Evolutionary conservation across 257 asterid genomes (phyloP), one percentile per base, ranked within the genome.

Genomic region (Linaria vulgaris): DNA sequence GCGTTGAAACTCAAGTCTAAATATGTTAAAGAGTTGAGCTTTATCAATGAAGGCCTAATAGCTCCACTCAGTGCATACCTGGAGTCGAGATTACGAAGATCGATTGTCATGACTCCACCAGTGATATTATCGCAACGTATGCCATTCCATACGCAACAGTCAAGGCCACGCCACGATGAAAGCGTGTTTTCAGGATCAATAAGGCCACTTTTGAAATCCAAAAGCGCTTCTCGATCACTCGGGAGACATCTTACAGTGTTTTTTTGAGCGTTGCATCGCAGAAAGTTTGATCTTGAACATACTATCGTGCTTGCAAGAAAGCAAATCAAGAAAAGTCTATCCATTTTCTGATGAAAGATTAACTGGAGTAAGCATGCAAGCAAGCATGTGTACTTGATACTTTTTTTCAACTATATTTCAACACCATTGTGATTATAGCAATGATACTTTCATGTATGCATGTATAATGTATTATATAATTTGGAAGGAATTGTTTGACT

Each of bases 1-100:
- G 75, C 54, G 67, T 84, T 84, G 54, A 46, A 76, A 31, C 91
- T 79, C 72, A 84, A 77, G 71, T 84, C 91, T 22, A 81, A 61
- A 52, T 72, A 20, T 44, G 44, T 68, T 67, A 83, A 71, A 55
- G 78, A 80, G 31, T 45, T 56, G 20, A 83, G 69, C 24, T 75
- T 75, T 44, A 69, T 5, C 65, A 78, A 50, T 11, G 88, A 80
- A 68, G 82, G 82, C 43, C 80, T 75, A 52, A 83, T 75, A 57
- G 68, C 84, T 46, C 86, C 86, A 75, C 86, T 83, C 76, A 82
- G 59, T 64, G 76, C 79, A 65, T 74, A 69, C 70, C 69, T 57
- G 72, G 80, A 47, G 15, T 61, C 41, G 8, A 72, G 73, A 66
- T 77, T 76, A 70, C 52, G 82, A 63, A 83, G 82, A 61, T 78